Evolutionary conservation across 306 rosid species (phyloP).

Genomic region (Oemleria cerasiformis): DNA sequence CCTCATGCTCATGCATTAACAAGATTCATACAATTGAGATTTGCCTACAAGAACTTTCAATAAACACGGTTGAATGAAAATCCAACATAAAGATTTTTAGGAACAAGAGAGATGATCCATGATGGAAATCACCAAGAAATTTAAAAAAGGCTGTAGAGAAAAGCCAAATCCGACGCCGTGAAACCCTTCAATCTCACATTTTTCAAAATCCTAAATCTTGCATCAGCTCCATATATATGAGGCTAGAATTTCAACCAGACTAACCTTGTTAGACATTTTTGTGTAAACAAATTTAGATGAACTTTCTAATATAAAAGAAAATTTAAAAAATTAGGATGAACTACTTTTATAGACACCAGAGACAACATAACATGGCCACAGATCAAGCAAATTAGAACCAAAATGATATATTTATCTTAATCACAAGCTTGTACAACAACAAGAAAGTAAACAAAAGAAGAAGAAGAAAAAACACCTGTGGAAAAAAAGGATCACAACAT

Average conservation of each 20-base stretch:
- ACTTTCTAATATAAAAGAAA: neutral
- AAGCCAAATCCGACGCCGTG: too few relatives aligned
- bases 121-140: too few relatives aligned
- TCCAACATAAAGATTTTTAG: too few relatives aligned
- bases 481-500: conserved; percentile 1
- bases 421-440: neutral
- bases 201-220: too few relatives aligned
- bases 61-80: too few relatives aligned
- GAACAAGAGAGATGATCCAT: too few relatives aligned
- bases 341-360: neutral
- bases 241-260: neutral
- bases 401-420: neutral
- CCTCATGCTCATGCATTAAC: too few relatives aligned
- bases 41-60: too few relatives aligned
- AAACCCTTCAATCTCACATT: too few relatives aligned
- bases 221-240: too few relatives aligned
- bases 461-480: neutral
- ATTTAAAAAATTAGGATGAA: neutral
- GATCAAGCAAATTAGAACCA: neutral
- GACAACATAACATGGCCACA: neutral
- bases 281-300: neutral
- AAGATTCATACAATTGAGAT: too few relatives aligned
- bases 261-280: neutral
- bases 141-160: too few relatives aligned
- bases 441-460: neutral